Base-by-base conservation (phyloP, 169 alveolate species). In the Miamiensis avidus region DNA sequence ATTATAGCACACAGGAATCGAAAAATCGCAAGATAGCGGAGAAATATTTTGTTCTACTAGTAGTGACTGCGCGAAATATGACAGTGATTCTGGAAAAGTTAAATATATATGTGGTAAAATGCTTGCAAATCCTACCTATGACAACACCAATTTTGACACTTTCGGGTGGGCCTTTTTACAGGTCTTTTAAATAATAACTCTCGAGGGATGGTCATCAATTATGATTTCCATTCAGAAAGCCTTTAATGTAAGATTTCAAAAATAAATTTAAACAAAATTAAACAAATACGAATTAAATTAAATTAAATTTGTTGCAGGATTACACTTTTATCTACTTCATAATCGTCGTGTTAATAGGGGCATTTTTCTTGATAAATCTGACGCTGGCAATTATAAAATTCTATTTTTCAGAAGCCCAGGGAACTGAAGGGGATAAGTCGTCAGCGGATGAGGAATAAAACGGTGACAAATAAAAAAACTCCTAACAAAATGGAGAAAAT, bases 171-270 rank as follows among this genome's bases (percentile, higher is more conserved):
- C 91, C 28, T 88, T 89, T 75, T 77, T 92, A 1, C 82, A 90
- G 49, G 91, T 88, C 20, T 92, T 89, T 86, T 84, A 83, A 65
- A 86, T 89, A 72, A 90, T 89, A 0, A 89, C 95, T 29, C 86
- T 88, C 29, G 95, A 92, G 88, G 95, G 95, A 6, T 92, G 95
- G 95, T 72, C 89, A 75, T 75, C 81, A 30, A 85, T 92, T 31
- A 82, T 84, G 82, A 82, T 86, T 31, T 85, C 75, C 74, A 90
- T 92, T 20, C 76, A 85, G 75, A 82, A 84, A 78, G 86, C 92
- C 0, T 92, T 89, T 65, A 77, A 83, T 72, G 93, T 65, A 79
- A 77, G 27, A 27, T 0, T 25, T 31, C 28, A 0, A 33, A n/a
- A n/a, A n/a, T n/a, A n/a, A n/a, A 15, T 73, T 73, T 15, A n/a